Percentiles rank a stretch among this genome's conserved stretches.
These are phyloP conservation scores for Aspergillus sp. DNA, from an alignment of 2,329 filamentous ascomycete genomes.

Conservation along the genomic window DNA sequence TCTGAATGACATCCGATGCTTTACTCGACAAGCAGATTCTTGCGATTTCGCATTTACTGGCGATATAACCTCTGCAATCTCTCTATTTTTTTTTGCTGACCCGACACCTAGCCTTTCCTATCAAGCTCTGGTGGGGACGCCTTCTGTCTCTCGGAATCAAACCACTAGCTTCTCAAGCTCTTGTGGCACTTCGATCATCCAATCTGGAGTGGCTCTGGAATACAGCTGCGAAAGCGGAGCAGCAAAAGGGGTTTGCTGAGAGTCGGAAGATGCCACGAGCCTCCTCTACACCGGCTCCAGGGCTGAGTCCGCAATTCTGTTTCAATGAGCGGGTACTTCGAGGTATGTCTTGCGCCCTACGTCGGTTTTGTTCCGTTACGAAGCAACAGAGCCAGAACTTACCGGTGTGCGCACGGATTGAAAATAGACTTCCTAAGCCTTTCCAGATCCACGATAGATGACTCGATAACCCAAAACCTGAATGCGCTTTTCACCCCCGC, in stretches of 20 bases:
- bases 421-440: slow-evolving; percentile 80
- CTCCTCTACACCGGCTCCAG: slow-evolving; percentile 46
- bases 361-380: not conserved
- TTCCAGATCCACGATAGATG: slow-evolving; percentile 82
- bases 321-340: slow-evolving; percentile 68
- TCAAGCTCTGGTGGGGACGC: not conserved
- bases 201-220: slow-evolving; percentile 46
- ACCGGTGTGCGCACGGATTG: slow-evolving; percentile 8
- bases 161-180: not conserved
- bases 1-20: not conserved
- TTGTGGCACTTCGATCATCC: slow-evolving; percentile 11
- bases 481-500: slow-evolving; percentile 83
- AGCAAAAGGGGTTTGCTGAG: slow-evolving; percentile 20
- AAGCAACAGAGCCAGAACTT: slow-evolving; percentile 1
- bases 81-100: not conserved
- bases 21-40: not conserved
- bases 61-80: not conserved
- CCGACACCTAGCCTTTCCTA: not conserved
- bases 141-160: not conserved
- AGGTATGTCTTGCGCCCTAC: slow-evolving; percentile 51
- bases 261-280: slow-evolving; percentile 40
- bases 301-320: slow-evolving; percentile 72
- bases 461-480: slow-evolving; percentile 88
- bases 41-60: no score
- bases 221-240: slow-evolving; percentile 21